Evolutionary conservation across 2,329 filamentous ascomycete genomes (phyloP).

Genomic region (Parastagonospora nodorum): DNA sequence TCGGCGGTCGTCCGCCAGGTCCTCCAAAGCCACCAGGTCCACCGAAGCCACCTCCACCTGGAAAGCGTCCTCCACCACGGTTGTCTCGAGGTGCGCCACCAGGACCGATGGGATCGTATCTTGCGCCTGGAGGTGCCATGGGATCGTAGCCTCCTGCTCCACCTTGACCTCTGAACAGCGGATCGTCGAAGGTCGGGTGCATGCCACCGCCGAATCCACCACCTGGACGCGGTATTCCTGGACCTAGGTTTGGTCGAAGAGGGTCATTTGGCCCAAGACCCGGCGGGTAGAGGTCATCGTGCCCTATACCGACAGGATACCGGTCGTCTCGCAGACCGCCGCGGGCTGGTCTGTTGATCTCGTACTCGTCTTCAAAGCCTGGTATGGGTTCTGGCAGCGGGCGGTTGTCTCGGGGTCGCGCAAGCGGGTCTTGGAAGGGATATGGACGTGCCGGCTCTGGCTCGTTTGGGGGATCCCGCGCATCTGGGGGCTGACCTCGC

Average conservation of each 20-base stretch:
- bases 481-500: slow-evolving; percentile 40
- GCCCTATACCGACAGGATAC: slow-evolving; percentile 73
- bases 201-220: slow-evolving; percentile 77
- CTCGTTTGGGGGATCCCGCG: slow-evolving; percentile 58
- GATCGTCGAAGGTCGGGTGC: slow-evolving; percentile 95
- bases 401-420: slow-evolving; percentile 57
- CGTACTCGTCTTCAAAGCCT: slow-evolving; percentile 90
- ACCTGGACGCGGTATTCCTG: slow-evolving; percentile 61
- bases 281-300: slow-evolving; percentile 85
- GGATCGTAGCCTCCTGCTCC: slow-evolving; percentile 63
- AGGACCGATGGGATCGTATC: slow-evolving; percentile 80
- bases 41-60: slow-evolving; percentile 53
- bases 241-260: slow-evolving; percentile 68
- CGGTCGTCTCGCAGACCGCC: slow-evolving; percentile 54
- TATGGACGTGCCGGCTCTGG: slow-evolving; percentile 67
- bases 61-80: slow-evolving; percentile 36
- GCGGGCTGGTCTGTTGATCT: slow-evolving; percentile 72
- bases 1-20: slow-evolving; percentile 56
- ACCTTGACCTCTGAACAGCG: slow-evolving; percentile 71
- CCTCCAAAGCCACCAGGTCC: slow-evolving; percentile 47
- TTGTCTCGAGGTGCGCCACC: slow-evolving; percentile 52
- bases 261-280: slow-evolving; percentile 87
- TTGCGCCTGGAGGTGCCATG: slow-evolving; percentile 81
- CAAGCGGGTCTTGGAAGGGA: slow-evolving; percentile 72
- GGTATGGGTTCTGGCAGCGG: slow-evolving; percentile 83